Evolutionary conservation across 2,329 filamentous ascomycete species (phyloP).

Genomic region (Claviceps arundinis): DNA sequence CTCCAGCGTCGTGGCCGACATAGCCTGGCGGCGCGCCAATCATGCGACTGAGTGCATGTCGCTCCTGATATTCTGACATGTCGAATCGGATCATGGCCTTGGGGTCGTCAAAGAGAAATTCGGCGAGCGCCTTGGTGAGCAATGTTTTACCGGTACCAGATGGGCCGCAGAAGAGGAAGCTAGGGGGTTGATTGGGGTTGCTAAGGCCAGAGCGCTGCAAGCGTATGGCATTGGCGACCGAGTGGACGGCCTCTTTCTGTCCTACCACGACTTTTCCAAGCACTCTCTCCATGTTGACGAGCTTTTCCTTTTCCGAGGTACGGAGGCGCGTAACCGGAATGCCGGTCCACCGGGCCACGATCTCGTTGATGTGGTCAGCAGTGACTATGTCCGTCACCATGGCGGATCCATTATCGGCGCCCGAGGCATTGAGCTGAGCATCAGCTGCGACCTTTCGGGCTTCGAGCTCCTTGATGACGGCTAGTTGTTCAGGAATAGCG

Average conservation of each 20-base stretch:
- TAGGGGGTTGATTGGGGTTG: slow-evolving; percentile 94
- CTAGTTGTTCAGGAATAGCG: slow-evolving; percentile 84
- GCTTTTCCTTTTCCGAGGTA: slow-evolving; percentile 94
- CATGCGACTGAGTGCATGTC: slow-evolving; percentile 90
- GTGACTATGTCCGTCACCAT: slow-evolving; percentile 90
- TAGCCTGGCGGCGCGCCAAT: slow-evolving; percentile 96
- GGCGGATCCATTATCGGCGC: slow-evolving; percentile 48
- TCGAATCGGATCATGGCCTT: slow-evolving; percentile 98
- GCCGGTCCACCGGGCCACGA: slow-evolving; percentile 93
- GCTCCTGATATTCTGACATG: slow-evolving; percentile 99
- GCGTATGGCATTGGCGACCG: slow-evolving; percentile 91
- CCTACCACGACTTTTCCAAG: slow-evolving; percentile 78
- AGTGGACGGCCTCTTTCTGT: slow-evolving; percentile 83
- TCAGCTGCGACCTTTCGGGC: slow-evolving; percentile 68
- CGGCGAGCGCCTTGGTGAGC: slow-evolving; percentile 89
- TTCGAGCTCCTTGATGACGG: slow-evolving; percentile 69
- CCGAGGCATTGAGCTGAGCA: slow-evolving; percentile 44
- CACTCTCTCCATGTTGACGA: slow-evolving; percentile 90
- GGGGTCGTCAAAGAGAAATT: slow-evolving; percentile 94
- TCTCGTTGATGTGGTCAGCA: slow-evolving; percentile 97
- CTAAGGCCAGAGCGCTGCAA: slow-evolving; percentile 85
- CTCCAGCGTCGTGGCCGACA: slow-evolving; percentile 89
- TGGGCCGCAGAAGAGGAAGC: slow-evolving; percentile 96
- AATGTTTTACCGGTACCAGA: slow-evolving; percentile 97
- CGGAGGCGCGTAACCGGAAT: slow-evolving; percentile 90